A percentile compares a stretch with the other conserved stretches of the same genome.
These are phyloP conservation scores for Trichoderma reesei DNA, from an alignment of 495 filamentous ascomycete genomes.

Conservation along the genomic window DNA sequence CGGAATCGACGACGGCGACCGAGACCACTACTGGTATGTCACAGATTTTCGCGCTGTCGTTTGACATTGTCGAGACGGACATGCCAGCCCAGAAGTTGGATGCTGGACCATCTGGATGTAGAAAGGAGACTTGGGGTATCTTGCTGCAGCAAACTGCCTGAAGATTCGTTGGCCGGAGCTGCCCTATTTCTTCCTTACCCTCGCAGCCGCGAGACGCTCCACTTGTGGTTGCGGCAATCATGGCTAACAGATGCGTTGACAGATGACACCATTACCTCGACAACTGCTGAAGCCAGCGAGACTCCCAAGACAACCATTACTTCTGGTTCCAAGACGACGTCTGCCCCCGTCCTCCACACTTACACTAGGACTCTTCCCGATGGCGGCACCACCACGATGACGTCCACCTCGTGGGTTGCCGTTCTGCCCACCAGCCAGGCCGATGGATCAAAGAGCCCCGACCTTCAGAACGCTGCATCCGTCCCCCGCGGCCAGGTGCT, in stretches of 20 bases:
- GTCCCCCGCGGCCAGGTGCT: neutral
- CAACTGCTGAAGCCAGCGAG: neutral
- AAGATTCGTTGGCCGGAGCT: neutral
- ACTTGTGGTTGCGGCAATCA: neutral
- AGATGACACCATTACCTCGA: neutral
- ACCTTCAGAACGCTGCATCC: slow-evolving; percentile 12
- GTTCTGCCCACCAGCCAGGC: slow-evolving; percentile 11
- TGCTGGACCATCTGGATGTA: neutral
- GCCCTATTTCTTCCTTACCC: neutral
- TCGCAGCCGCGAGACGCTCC: too few species aligned
- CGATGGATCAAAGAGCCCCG: slow-evolving; percentile 2
- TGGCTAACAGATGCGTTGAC: slow-evolving; percentile 1
- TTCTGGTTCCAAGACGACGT: slow-evolving; percentile 14
- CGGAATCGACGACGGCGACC: slow-evolving; percentile 11
- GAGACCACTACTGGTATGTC: slow-evolving; percentile 13
- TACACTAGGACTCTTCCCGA: slow-evolving; percentile 28
- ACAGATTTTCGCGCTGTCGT: slow-evolving; percentile 6
- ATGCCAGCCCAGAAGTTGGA: neutral
- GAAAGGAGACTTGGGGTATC: neutral
- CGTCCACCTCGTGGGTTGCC: slow-evolving; percentile 19
- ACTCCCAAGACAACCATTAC: slow-evolving; percentile 12
- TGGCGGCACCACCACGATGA: slow-evolving; percentile 26
- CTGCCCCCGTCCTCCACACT: slow-evolving; percentile 17
- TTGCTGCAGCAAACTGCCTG: neutral
- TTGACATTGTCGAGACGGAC: slow-evolving; percentile 3